Evolutionary conservation across 1,284 basidiomycete species (phyloP).

Genomic region (Ganoderma resinaceum): DNA sequence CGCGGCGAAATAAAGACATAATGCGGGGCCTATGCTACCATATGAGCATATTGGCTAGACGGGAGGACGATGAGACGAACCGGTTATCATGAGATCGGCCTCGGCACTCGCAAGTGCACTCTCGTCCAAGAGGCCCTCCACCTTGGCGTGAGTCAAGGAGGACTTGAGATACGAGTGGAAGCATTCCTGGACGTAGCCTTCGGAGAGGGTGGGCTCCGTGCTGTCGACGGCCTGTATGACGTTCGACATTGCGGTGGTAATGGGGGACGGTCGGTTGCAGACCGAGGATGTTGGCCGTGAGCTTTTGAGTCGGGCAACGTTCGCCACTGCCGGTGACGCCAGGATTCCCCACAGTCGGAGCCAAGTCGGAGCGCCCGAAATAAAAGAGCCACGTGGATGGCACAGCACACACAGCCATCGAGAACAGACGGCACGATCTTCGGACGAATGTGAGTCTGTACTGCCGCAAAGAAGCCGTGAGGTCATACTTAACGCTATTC

Average conservation of each 20-base stretch:
- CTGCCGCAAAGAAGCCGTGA: background rate
- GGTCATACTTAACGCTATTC: background rate
- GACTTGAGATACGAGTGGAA: constrained; percentile 84
- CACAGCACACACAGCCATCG: background rate
- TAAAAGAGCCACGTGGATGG: background rate
- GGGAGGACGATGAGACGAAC: constrained; percentile 44
- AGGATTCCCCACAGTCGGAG: background rate
- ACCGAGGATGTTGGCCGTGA: background rate
- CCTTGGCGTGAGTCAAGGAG: constrained; percentile 76
- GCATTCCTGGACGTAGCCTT: constrained; percentile 71
- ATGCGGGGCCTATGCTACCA: constrained; percentile 56
- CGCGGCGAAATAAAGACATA: constrained; percentile 75
- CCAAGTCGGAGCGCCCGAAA: background rate
- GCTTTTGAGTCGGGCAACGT: background rate
- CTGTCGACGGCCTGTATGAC: constrained; percentile 25
- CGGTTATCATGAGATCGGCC: constrained; percentile 82
- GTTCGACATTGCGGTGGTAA: constrained; percentile 18
- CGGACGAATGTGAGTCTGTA: background rate
- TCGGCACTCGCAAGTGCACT: constrained; percentile 77
- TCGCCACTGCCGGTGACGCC: background rate
- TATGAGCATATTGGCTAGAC: constrained; percentile 2
- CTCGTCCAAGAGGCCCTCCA: constrained; percentile 72
- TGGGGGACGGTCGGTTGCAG: background rate
- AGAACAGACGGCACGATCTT: background rate
- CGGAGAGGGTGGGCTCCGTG: constrained; percentile 49